A percentile compares a stretch with the other conserved stretches of the same genome.
Conservation (phyloP, 768 basidiomycete species). For the Agaricus blazei region DNA sequence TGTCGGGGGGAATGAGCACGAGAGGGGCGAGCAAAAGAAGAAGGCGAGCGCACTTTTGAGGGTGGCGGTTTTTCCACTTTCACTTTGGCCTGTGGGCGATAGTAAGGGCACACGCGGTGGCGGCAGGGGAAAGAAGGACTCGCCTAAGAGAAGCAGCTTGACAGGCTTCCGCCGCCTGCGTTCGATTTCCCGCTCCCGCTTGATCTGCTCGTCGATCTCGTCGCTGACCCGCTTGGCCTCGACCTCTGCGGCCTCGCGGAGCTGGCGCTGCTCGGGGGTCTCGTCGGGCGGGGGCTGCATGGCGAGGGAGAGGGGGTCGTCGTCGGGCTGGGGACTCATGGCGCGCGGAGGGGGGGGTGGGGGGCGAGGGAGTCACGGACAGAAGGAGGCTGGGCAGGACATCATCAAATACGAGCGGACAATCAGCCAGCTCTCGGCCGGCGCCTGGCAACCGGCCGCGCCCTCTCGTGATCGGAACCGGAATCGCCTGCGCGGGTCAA, state of each 20-base stretch:
- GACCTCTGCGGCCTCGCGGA: constrained; percentile 55
- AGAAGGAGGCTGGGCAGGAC: constrained; percentile 2
- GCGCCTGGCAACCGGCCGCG: not conserved
- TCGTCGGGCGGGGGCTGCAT: constrained; percentile 65
- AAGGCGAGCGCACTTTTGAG: constrained; percentile 51
- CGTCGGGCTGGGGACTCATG: constrained; percentile 29
- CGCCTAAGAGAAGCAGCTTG: constrained; percentile 68
- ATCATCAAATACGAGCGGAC: constrained; percentile 8
- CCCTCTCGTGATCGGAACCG: not conserved
- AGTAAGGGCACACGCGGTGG: not conserved
- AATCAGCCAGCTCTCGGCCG: not conserved
- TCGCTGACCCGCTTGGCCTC: constrained; percentile 64
- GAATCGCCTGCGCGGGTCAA: too few species aligned
- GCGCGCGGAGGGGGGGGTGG: constrained; percentile 4
- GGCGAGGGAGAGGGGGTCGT: constrained; percentile 59
- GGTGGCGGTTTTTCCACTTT: constrained; percentile 78
- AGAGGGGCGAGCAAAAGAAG: not conserved
- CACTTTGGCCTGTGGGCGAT: constrained; percentile 48
- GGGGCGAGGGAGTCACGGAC: constrained; percentile 9
- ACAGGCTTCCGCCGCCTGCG: constrained; percentile 65
- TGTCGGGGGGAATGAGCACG: constrained; percentile 17
- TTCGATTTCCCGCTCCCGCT: constrained; percentile 50
- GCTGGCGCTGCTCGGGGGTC: constrained; percentile 47
- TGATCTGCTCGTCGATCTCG: constrained; percentile 71
- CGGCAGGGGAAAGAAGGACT: constrained; percentile 15